phyloP scores from a whole-genome alignment of 2,329 filamentous ascomycete genomes.

The Colletotrichum sp. region DNA sequence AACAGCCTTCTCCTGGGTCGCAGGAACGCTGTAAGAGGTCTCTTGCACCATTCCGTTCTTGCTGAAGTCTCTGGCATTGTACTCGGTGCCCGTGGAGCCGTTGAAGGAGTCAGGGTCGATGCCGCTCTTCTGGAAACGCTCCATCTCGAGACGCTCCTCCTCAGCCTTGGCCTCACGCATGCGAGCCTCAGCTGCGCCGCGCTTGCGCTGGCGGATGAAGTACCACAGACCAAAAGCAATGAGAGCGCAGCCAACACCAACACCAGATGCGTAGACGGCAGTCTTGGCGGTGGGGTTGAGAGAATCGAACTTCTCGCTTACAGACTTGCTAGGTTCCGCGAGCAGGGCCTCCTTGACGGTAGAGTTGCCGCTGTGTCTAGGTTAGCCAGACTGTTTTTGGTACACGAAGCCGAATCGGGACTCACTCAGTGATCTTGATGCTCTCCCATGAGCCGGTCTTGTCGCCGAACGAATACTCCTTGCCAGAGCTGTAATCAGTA shows the following conservation, averaged over 20 bases:
- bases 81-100: slow-evolving; percentile 38
- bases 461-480: slow-evolving; percentile 71
- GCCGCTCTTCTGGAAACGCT: slow-evolving; percentile 52
- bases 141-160: slow-evolving; percentile 56
- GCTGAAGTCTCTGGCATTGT: slow-evolving; percentile 36
- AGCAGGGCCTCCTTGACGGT: slow-evolving; percentile 53
- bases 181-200: slow-evolving; percentile 56
- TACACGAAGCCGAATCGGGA: not conserved
- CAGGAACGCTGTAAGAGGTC: slow-evolving; percentile 36
- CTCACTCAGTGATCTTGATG: slow-evolving; percentile 54
- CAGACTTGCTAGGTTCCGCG: slow-evolving; percentile 43
- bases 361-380: slow-evolving; percentile 57
- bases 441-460: slow-evolving; percentile 66
- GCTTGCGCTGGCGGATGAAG: slow-evolving; percentile 60
- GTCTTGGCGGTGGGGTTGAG: slow-evolving; percentile 56
- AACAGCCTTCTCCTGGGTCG: slow-evolving; percentile 31
- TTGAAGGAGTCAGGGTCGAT: slow-evolving; percentile 53
- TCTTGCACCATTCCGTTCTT: slow-evolving; percentile 30
- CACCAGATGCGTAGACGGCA: slow-evolving; percentile 56
- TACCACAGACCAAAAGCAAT: slow-evolving; percentile 51
- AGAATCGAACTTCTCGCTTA: slow-evolving; percentile 59
- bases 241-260: slow-evolving; percentile 48
- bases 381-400: slow-evolving; percentile 21
- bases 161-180: slow-evolving; percentile 48
- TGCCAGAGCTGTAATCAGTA: slow-evolving; percentile 65